A percentile compares a stretch with the other conserved stretches of the same genome.
These are phyloP conservation scores for Xylariaceae sp. DNA, from an alignment of 2,329 filamentous ascomycete species.

Conservation along the genomic window DNA sequence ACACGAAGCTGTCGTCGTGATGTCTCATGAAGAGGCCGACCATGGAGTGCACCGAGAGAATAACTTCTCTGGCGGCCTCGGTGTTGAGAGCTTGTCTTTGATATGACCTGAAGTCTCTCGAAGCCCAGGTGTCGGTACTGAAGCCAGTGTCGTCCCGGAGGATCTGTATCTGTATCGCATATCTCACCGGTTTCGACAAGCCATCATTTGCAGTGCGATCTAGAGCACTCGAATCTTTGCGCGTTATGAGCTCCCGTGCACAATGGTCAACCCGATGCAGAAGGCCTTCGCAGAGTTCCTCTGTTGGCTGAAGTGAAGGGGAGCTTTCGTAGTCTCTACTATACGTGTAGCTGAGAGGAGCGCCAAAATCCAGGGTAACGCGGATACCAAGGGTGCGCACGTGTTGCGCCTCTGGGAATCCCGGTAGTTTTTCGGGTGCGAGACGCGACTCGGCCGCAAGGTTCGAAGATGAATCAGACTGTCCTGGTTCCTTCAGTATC, in stretches of 20 bases:
- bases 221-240: conserved; percentile 48
- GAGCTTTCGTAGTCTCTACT: conserved; percentile 48
- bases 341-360: conserved; percentile 43
- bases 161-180: conserved; percentile 48
- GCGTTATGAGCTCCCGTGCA: conserved; percentile 52
- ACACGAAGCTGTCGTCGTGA: conserved; percentile 50
- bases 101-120: conserved; percentile 48
- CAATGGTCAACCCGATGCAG: conserved; percentile 51
- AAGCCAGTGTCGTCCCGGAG: conserved; percentile 39
- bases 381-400: conserved; percentile 39
- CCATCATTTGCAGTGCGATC: conserved; percentile 37
- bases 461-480: conserved; percentile 6
- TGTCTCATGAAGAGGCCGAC: conserved; percentile 49
- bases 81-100: conserved; percentile 46
- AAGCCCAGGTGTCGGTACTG: conserved; percentile 40
- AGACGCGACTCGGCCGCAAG: neutral
- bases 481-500: conserved; percentile 5
- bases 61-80: conserved; percentile 44
- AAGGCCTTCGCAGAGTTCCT: conserved; percentile 48
- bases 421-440: conserved; percentile 12
- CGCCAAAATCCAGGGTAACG: conserved; percentile 45
- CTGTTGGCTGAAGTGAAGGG: conserved; percentile 40
- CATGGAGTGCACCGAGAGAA: conserved; percentile 49
- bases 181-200: conserved; percentile 44
- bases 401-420: conserved; percentile 16